Percentiles rank a stretch among this genome's conserved stretches.
phyloP scores from a whole-genome alignment of 352 stramenopile genomes.

The Aphanomyces invadans region DNA sequence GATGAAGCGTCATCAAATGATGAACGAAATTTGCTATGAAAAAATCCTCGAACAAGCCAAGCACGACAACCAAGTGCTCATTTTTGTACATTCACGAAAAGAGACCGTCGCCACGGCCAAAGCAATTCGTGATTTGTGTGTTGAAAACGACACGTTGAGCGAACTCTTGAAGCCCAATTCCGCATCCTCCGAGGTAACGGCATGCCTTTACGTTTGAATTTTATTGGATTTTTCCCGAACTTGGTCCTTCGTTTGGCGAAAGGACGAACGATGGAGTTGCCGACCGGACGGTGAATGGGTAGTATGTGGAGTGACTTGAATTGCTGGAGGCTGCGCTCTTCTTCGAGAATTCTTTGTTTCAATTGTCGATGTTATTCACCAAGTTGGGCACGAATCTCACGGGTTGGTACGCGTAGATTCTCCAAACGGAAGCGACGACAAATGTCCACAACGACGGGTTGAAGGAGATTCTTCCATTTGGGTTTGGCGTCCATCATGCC shows the following conservation, averaged over 20 bases:
- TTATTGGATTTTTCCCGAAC: no score
- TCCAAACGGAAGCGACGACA: conserved; percentile 90
- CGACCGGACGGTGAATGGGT: no score
- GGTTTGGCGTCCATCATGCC: conserved; percentile 99
- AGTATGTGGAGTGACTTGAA: no score
- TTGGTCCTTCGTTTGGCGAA: no score
- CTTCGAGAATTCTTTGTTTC: no score
- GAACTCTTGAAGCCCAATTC: conserved; percentile 86
- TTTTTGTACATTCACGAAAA: conserved; percentile 99
- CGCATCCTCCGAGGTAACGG: conserved; percentile 52
- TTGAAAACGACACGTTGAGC: conserved; percentile 92
- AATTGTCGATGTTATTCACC: no score
- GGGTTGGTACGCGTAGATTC: no score
- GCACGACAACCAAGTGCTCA: conserved; percentile 96
- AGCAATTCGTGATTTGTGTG: conserved; percentile 92
- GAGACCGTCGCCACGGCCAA: conserved; percentile 97
- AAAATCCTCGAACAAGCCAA: conserved; percentile 94
- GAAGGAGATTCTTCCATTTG: conserved; percentile 97
- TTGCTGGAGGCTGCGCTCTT: no score
- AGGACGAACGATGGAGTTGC: no score
- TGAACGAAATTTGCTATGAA: conserved; percentile 99
- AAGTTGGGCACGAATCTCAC: no score
- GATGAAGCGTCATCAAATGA: conserved; percentile 97
- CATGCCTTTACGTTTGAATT: background rate
- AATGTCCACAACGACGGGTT: conserved; percentile 94